phyloP scores from a whole-genome alignment of 164 flowering plant genomes.

The Vitis amurensis region DNA sequence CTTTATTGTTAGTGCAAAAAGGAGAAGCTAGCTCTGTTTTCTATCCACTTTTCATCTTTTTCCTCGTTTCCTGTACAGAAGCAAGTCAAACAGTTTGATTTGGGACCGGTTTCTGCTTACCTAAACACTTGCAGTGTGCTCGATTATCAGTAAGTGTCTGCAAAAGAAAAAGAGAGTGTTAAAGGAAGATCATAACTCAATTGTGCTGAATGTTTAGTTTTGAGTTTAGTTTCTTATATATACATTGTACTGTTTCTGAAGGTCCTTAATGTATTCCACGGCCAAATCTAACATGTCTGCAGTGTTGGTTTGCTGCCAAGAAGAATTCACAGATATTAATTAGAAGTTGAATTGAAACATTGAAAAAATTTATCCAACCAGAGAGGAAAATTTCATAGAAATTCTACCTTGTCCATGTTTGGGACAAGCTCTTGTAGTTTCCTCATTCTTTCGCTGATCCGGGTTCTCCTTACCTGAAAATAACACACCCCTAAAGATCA shows the following conservation, averaged over 20 bases:
- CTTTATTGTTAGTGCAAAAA: constrained; percentile 1
- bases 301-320: constrained; percentile 66
- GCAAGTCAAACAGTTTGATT: constrained; percentile 20
- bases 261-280: constrained; percentile 62
- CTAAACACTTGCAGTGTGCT: constrained; percentile 57
- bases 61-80: constrained; percentile 15
- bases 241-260: constrained; percentile 61
- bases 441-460: constrained; percentile 75
- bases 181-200: not conserved
- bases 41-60: constrained; percentile 6
- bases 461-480: constrained; percentile 63
- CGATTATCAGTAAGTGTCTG: constrained; percentile 46
- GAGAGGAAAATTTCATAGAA: not conserved
- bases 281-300: constrained; percentile 71
- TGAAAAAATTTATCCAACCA: not conserved
- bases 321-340: not conserved
- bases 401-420: constrained; percentile 73
- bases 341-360: not conserved
- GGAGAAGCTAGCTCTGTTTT: constrained; percentile 1
- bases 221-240: not conserved
- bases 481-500: not conserved
- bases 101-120: constrained; percentile 21
- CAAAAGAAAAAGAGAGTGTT: constrained; percentile 5
- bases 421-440: constrained; percentile 74
- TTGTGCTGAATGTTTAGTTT: not conserved